phyloP scores from a whole-genome alignment of 2,329 filamentous ascomycete species.

The Aspergillaceae sp. region DNA sequence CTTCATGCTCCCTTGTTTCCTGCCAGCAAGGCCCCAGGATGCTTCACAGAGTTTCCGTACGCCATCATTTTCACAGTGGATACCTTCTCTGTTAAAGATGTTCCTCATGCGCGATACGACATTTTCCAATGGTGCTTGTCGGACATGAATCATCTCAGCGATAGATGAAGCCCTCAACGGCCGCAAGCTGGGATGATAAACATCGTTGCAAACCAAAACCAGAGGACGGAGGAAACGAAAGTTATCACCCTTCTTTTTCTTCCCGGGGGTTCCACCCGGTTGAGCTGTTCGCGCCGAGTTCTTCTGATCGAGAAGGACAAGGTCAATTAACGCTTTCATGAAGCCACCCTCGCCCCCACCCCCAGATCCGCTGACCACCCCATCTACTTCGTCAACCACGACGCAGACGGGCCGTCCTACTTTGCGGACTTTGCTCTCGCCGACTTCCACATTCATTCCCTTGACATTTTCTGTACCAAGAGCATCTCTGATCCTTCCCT shows the following conservation, averaged over 20 bases:
- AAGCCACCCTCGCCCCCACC: conserved; percentile 83
- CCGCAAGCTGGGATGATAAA: conserved; percentile 83
- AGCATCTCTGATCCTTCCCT: conserved; percentile 80
- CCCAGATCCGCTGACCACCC: conserved; percentile 73
- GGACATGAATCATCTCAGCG: conserved; percentile 85
- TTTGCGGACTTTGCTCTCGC: conserved; percentile 51
- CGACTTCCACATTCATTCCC: conserved; percentile 44
- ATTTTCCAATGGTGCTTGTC: conserved; percentile 78
- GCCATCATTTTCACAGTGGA: conserved; percentile 80
- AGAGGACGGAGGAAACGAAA: conserved; percentile 82
- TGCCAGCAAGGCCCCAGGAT: conserved; percentile 55
- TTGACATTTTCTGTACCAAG: conserved; percentile 92
- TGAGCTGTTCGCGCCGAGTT: conserved; percentile 46
- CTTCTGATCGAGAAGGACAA: conserved; percentile 77
- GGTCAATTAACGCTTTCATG: conserved; percentile 85
- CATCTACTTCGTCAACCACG: conserved; percentile 93
- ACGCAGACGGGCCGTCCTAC: conserved; percentile 82
- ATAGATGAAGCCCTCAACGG: conserved; percentile 75
- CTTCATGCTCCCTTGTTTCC: conserved; percentile 44
- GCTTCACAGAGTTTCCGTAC: conserved; percentile 63
- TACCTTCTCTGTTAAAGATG: conserved; percentile 82
- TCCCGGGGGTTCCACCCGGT: conserved; percentile 13
- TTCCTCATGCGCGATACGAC: conserved; percentile 71
- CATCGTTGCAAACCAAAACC: conserved; percentile 93
- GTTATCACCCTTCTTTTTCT: conserved; percentile 65